phyloP scores from a whole-genome alignment of 2,329 filamentous ascomycete species.

The Trichophaea hybrida region DNA sequence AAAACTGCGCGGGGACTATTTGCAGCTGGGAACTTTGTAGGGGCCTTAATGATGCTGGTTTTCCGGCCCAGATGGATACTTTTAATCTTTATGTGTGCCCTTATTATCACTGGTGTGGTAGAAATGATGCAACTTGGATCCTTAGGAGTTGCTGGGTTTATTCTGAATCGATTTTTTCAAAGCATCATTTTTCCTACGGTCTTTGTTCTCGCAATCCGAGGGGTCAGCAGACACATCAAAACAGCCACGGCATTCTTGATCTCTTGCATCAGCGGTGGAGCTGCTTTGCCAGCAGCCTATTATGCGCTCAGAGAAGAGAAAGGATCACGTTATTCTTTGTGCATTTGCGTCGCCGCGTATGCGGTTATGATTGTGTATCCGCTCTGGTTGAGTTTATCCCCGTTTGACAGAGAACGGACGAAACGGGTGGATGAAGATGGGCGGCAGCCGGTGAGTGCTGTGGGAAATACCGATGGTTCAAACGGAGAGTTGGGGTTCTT shows the following conservation, averaged over 20 bases:
- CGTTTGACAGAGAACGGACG: slow-evolving; percentile 24
- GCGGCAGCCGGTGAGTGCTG: slow-evolving; percentile 44
- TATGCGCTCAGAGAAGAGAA: slow-evolving; percentile 51
- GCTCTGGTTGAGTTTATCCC: slow-evolving; percentile 27
- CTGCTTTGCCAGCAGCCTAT: slow-evolving; percentile 56
- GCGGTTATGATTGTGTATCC: slow-evolving; percentile 34
- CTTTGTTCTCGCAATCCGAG: slow-evolving; percentile 63
- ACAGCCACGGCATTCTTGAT: slow-evolving; percentile 60
- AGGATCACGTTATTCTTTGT: slow-evolving; percentile 50
- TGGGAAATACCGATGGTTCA: background rate
- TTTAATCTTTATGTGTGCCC: slow-evolving; percentile 49
- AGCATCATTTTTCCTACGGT: slow-evolving; percentile 72
- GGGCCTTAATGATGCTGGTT: slow-evolving; percentile 51
- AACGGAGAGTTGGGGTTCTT: background rate
- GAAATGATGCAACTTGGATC: slow-evolving; percentile 32
- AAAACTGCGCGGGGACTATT: slow-evolving; percentile 56
- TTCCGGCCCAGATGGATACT: slow-evolving; percentile 55
- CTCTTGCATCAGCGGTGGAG: slow-evolving; percentile 53
- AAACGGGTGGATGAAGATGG: slow-evolving; percentile 62
- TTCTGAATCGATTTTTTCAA: slow-evolving; percentile 65
- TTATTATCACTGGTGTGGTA: slow-evolving; percentile 45
- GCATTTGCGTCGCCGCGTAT: slow-evolving; percentile 43
- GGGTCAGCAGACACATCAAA: slow-evolving; percentile 62
- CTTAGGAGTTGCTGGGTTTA: slow-evolving; percentile 42
- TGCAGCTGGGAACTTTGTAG: slow-evolving; percentile 56